Evolutionary conservation across 2,329 filamentous ascomycete species (phyloP).

Genomic region (Fusarium scirpi): DNA sequence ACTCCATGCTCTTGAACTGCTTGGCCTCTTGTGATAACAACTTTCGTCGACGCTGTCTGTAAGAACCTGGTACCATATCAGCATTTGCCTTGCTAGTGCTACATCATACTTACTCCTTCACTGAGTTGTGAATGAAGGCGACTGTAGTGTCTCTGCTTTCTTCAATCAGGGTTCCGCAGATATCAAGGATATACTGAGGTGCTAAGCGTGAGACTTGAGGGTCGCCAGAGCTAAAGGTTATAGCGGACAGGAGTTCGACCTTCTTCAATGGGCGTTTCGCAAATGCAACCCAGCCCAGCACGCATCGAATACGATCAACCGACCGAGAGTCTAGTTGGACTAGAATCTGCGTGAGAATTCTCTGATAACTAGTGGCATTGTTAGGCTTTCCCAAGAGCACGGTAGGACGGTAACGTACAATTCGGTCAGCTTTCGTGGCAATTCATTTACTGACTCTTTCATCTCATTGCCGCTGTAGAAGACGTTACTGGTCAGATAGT

Average conservation of each 20-base stretch:
- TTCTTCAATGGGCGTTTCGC: slow-evolving; percentile 16
- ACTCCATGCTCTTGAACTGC: slow-evolving; percentile 9
- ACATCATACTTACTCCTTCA: slow-evolving; percentile 21
- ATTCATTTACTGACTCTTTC: neutral
- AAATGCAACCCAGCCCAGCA: slow-evolving; percentile 31
- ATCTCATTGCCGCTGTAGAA: slow-evolving; percentile 25
- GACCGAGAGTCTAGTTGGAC: slow-evolving; percentile 13
- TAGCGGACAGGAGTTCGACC: slow-evolving; percentile 18
- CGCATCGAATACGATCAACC: slow-evolving; percentile 4
- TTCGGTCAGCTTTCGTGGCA: slow-evolving; percentile 18
- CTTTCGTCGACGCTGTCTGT: neutral
- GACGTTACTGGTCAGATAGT: slow-evolving; percentile 29
- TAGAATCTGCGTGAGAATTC: slow-evolving; percentile 21
- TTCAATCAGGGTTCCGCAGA: slow-evolving; percentile 3
- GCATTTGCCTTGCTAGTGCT: rapidly evolving
- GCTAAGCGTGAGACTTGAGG: neutral
- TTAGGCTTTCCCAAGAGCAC: rapidly evolving
- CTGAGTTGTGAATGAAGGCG: slow-evolving; percentile 31
- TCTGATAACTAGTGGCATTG: slow-evolving; percentile 5
- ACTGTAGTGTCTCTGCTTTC: slow-evolving; percentile 18
- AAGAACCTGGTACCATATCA: slow-evolving; percentile 12
- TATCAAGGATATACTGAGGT: slow-evolving; percentile 9
- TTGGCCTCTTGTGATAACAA: neutral
- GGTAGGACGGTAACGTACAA: neutral
- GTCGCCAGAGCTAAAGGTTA: slow-evolving; percentile 14